These are phyloP conservation scores for Suillus luteus DNA, from an alignment of 768 basidiomycete species.

Conservation along the genomic window DNA sequence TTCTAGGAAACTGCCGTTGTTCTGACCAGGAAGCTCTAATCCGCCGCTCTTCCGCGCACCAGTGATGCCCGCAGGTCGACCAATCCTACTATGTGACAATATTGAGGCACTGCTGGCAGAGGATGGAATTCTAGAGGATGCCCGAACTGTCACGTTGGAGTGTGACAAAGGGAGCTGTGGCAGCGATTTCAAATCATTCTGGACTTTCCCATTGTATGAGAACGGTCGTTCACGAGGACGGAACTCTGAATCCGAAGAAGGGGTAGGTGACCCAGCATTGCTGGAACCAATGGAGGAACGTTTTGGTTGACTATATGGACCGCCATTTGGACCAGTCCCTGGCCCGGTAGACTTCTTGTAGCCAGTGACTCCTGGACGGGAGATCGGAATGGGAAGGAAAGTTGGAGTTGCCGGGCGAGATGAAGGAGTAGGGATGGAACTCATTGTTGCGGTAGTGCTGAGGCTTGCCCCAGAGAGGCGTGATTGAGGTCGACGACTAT, in stretches of 20 bases:
- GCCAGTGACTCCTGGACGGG: conserved; percentile 45
- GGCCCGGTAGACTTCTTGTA: conserved; percentile 65
- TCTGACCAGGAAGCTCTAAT: conserved; percentile 28
- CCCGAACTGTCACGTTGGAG: conserved; percentile 51
- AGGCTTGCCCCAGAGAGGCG: conserved; percentile 66
- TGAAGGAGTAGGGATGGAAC: conserved; percentile 63
- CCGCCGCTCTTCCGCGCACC: conserved; percentile 48
- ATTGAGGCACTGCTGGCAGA: conserved; percentile 35
- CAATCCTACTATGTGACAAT: conserved; percentile 49
- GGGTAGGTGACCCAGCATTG: conserved; percentile 31
- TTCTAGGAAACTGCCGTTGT: conserved; percentile 20
- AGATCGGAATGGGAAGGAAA: conserved; percentile 69
- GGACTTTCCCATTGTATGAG: conserved; percentile 29
- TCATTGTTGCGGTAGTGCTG: conserved; percentile 56
- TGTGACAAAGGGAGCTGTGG: conserved; percentile 45
- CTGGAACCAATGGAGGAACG: conserved; percentile 64
- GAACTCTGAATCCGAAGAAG: conserved; percentile 29
- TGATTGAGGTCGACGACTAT: conserved; percentile 68
- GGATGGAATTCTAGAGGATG: conserved; percentile 42
- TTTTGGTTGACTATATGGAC: conserved; percentile 49
- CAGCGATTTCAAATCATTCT: conserved; percentile 36
- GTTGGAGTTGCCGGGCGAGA: conserved; percentile 79
- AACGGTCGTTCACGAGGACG: conserved; percentile 29
- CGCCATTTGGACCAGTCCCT: conserved; percentile 38
- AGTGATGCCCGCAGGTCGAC: conserved; percentile 39